phyloP scores from a whole-genome alignment of 2,329 filamentous ascomycete genomes.

The Talaromyces sp. region DNA sequence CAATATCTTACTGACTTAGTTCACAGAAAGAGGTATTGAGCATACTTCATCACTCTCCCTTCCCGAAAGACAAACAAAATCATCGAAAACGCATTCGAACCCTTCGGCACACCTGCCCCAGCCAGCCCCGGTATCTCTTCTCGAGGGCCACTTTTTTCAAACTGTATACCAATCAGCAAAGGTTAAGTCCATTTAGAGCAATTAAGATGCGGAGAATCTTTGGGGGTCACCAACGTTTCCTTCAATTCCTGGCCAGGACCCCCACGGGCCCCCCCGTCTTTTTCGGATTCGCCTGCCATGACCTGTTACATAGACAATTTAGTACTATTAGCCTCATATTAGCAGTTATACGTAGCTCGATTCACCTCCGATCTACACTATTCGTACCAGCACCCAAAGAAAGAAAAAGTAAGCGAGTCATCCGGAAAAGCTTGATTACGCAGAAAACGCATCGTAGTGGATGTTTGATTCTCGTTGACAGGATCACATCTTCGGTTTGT shows the following conservation, averaged over 20 bases:
- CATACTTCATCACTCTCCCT: not conserved
- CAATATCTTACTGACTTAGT: not conserved
- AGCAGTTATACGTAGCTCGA: too few species aligned
- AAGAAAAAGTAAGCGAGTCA: not conserved
- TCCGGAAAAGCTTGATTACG: not conserved
- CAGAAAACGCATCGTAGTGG: not conserved
- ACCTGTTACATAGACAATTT: not conserved
- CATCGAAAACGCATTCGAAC: not conserved
- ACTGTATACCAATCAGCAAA: not conserved
- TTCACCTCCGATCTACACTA: not conserved
- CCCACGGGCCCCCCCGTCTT: not conserved
- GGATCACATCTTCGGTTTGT: not conserved
- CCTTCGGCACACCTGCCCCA: not conserved
- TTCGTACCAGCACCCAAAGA: not conserved
- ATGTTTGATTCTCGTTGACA: not conserved
- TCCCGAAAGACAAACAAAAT: too few species aligned
- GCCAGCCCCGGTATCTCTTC: not conserved
- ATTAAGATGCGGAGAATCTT: not conserved
- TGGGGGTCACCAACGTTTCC: not conserved
- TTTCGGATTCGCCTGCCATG: not conserved
- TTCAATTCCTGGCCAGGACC: not conserved
- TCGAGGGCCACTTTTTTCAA: not conserved
- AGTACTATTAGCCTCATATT: too few species aligned
- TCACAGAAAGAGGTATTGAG: not conserved
- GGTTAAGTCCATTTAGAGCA: too few species aligned